Evolutionary conservation across 495 filamentous ascomycete species (phyloP).

Genomic region (Neurospora africana): DNA sequence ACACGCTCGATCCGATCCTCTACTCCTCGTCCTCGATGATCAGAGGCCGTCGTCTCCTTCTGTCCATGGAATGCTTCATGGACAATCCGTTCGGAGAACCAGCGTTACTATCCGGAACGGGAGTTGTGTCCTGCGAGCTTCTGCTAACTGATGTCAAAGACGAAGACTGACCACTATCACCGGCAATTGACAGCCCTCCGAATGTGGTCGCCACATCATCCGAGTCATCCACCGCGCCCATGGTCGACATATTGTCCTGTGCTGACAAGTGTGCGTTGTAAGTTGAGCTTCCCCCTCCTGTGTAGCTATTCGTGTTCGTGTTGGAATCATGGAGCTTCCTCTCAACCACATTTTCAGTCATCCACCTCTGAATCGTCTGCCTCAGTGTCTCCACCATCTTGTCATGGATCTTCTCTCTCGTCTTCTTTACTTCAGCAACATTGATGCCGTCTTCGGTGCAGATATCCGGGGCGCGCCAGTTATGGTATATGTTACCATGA

Average conservation of each 20-base stretch:
- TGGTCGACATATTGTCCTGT: neutral
- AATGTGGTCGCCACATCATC: neutral
- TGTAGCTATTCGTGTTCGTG: conserved; percentile 3
- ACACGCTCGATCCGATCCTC: neutral
- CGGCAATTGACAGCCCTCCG: neutral
- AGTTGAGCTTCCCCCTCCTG: neutral
- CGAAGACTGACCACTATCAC: neutral
- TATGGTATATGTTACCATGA: conserved; percentile 26
- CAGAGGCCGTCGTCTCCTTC: neutral
- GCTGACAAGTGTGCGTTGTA: neutral
- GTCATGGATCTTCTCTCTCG: neutral
- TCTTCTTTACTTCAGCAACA: neutral
- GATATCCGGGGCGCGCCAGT: conserved; percentile 24
- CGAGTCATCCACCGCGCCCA: neutral
- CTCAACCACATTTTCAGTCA: neutral
- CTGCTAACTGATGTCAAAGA: neutral
- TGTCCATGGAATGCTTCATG: neutral
- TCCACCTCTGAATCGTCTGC: conserved; percentile 3
- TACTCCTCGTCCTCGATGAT: neutral
- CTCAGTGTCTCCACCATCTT: conserved; percentile 5
- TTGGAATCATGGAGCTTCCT: conserved; percentile 9
- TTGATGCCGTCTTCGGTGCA: neutral
- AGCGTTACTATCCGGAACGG: rapidly evolving
- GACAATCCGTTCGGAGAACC: neutral
- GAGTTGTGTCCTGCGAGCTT: neutral